Base-by-base conservation (phyloP, 73 alveolate genomes). In the Paramecium primaurelia region DNA sequence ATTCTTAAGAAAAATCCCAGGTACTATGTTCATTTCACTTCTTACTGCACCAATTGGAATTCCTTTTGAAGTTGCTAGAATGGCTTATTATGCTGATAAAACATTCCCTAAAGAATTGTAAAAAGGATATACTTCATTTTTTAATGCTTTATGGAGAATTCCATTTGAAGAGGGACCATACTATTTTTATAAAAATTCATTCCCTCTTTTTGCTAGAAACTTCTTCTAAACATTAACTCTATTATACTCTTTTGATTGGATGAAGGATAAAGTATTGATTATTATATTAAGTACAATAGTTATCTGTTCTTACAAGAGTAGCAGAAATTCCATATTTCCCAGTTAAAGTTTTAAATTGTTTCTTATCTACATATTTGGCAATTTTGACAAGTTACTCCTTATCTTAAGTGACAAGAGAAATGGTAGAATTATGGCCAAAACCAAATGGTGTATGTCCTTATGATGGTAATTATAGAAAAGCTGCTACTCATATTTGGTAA, bases 111-210 rank as follows among this genome's bases (percentile, higher is more conserved):
- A 87, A 30, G 98, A 95, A 86, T 85, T 95, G 47, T 69, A 96
- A 94, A 83, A 95, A 71, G 94, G 94, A 83, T 95, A 95, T 71
- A 64, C 97, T 11, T 94, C 96, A 11, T 96, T 95, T 30, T 92
- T 94, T 16, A 92, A 93, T 64, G 98, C 98, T 51, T 93, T 95
- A 47, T 32, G 88, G 40, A 94, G 98, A 88, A 95, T 95, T 44
- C 98, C 98, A 71, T 92, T 95, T 54, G 98, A 95, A 86, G 97
- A 95, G 86, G 98, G 98, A 11, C 97, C 98, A 32, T 86, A 93
- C 12, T 94, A 86, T 86, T 71, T 95, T 49, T 94, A 92, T 90
- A 94, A 92, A 60, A 96, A 96, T 32, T 95, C 97, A 4, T 92
- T 92, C 95, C 97, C 98, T 38, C 85, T 95, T 45, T 73, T 47